Conservation (phyloP, 1,284 basidiomycete genomes). For the Pseudozyma sp. region DNA sequence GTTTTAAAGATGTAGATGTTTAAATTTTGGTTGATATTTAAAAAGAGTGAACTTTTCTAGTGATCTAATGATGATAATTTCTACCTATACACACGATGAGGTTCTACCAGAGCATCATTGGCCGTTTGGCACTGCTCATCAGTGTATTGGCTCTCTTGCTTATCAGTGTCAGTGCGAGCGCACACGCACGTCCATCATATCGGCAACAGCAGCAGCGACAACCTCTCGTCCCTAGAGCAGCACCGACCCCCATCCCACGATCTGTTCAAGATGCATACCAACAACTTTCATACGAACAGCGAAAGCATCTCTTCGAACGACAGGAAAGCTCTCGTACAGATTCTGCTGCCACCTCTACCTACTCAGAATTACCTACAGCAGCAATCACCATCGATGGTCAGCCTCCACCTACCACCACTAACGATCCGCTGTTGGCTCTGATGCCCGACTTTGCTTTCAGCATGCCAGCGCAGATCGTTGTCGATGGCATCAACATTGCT, state of each 20-base stretch:
- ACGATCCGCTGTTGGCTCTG: slow-evolving; percentile 51
- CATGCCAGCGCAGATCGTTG: slow-evolving; percentile 88
- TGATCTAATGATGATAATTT: too few relatives aligned
- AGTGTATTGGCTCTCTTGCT: slow-evolving; percentile 20
- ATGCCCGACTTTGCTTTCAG: slow-evolving; percentile 76
- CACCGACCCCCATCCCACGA: slow-evolving; percentile 9
- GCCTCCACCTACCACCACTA: slow-evolving; percentile 43
- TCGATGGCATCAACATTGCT: slow-evolving; percentile 87
- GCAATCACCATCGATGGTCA: slow-evolving; percentile 52
- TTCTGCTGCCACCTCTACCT: slow-evolving; percentile 19
- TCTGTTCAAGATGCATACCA: slow-evolving; percentile 2
- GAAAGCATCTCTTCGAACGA: slow-evolving; percentile 9
- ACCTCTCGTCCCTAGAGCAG: slow-evolving; percentile 8
- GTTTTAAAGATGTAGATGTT: too few relatives aligned
- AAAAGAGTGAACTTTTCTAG: too few relatives aligned
- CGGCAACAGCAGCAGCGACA: slow-evolving; percentile 3
- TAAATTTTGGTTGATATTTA: too few relatives aligned
- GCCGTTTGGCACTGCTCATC: slow-evolving; percentile 12
- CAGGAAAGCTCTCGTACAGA: slow-evolving; percentile 12
- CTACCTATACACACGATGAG: slow-evolving; percentile 10
- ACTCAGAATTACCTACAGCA: slow-evolving; percentile 40
- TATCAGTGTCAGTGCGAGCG: slow-evolving; percentile 10
- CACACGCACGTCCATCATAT: not conserved
- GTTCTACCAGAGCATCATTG: not conserved
- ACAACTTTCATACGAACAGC: not conserved